phyloP scores from a whole-genome alignment of 2,329 filamentous ascomycete species.

The Blastomyces emzantsi region DNA sequence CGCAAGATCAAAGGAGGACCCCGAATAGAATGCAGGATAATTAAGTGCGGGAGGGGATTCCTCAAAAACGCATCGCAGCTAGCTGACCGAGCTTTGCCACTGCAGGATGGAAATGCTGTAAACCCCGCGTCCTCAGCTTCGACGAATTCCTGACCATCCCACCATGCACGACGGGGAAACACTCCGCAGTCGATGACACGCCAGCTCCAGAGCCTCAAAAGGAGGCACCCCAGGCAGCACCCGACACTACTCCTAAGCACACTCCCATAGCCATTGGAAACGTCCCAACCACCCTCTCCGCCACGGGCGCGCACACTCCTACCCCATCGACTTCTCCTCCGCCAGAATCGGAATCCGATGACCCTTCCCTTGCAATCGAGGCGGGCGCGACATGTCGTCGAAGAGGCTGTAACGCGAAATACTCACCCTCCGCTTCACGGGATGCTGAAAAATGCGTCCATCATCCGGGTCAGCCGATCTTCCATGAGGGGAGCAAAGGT shows the following conservation, averaged over 20 bases:
- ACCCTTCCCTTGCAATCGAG: conserved; percentile 63
- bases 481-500: conserved; percentile 97
- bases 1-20: not conserved
- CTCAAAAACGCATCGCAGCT: not conserved
- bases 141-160: conserved; percentile 93
- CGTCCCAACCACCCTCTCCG: conserved; percentile 24
- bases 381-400: conserved; percentile 69
- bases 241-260: conserved; percentile 13
- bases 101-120: conserved; percentile 97
- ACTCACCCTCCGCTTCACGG: conserved; percentile 50
- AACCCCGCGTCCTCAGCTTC: conserved; percentile 90
- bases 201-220: conserved; percentile 42
- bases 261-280: conserved; percentile 17
- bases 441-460: conserved; percentile 72
- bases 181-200: conserved; percentile 76
- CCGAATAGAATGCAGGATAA: not conserved
- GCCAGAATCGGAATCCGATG: conserved; percentile 80
- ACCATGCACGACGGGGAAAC: conserved; percentile 86
- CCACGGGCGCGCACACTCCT: conserved; percentile 25
- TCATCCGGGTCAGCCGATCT: conserved; percentile 84
- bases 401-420: conserved; percentile 60
- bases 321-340: conserved; percentile 41
- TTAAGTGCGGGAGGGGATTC: not conserved
- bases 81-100: conserved; percentile 3
- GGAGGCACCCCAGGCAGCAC: conserved; percentile 20